Conservation (phyloP, 352 stramenopile genomes). For the Halophytophthora batemanensis region DNA sequence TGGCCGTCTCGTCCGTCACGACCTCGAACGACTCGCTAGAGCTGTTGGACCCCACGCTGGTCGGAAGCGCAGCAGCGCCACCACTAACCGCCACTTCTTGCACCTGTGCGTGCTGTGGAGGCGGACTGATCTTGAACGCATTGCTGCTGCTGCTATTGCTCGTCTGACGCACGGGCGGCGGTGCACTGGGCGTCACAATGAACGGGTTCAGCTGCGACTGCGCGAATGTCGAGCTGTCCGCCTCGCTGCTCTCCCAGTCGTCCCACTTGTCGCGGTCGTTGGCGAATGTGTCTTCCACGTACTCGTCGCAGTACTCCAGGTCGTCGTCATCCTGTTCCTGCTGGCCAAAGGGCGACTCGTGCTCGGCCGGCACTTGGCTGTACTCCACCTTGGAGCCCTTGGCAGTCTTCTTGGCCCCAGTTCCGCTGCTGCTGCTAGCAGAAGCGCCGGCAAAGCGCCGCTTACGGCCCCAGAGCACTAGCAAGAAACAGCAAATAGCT, state of each 20-base stretch:
- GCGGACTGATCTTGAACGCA: slow-evolving; percentile 25
- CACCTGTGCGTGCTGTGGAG: slow-evolving; percentile 21
- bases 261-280: slow-evolving; percentile 59
- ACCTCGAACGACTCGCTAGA: slow-evolving; percentile 75
- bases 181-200: slow-evolving; percentile 11
- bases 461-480: slow-evolving; percentile 53
- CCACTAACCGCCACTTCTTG: slow-evolving; percentile 28
- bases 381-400: slow-evolving; percentile 53
- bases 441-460: slow-evolving; percentile 21
- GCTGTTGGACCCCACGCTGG: slow-evolving; percentile 55
- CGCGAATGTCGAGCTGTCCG: slow-evolving; percentile 32
- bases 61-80: slow-evolving; percentile 13
- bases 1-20: slow-evolving; percentile 34
- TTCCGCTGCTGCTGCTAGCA: slow-evolving; percentile 10
- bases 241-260: slow-evolving; percentile 79
- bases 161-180: slow-evolving; percentile 12
- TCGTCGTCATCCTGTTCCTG: slow-evolving; percentile 43
- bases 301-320: slow-evolving; percentile 39
- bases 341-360: slow-evolving; percentile 23
- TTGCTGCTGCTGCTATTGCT: slow-evolving; percentile 3
- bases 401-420: slow-evolving; percentile 1
- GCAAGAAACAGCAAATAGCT: slow-evolving; percentile 53
- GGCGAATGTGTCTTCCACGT: slow-evolving; percentile 45
- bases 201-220: slow-evolving; percentile 44
- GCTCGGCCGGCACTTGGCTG: slow-evolving; percentile 54